Percentiles rank a stretch among this genome's conserved stretches.
Evolutionary conservation across 176 grass and related monocot genomes (phyloP).

Genomic region (Zea luxurians): DNA sequence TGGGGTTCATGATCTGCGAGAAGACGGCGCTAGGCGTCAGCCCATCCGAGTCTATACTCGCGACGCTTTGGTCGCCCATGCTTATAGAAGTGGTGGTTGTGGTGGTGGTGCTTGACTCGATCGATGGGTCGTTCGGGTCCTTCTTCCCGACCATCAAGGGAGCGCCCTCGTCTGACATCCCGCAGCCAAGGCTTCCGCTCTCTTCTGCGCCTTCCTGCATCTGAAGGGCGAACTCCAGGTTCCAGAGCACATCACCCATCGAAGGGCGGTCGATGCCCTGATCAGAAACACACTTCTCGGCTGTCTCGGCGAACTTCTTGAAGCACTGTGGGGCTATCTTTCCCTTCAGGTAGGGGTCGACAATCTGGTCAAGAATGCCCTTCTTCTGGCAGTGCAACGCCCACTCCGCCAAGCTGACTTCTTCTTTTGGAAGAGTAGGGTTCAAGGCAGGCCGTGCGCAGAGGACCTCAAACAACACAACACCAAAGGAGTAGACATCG

Average conservation of each 20-base stretch:
- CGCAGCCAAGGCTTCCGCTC: constrained; percentile 65
- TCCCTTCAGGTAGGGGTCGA: constrained; percentile 78
- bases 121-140: constrained; percentile 57
- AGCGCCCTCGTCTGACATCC: constrained; percentile 57
- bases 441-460: constrained; percentile 87
- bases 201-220: constrained; percentile 83
- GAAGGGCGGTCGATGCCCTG: constrained; percentile 71
- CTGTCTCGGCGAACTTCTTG: constrained; percentile 92
- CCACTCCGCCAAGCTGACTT: constrained; percentile 98
- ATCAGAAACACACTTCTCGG: constrained; percentile 93
- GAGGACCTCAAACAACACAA: constrained; percentile 90
- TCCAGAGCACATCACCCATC: constrained; percentile 98
- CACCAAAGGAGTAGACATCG: constrained; percentile 93
- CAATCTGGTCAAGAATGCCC: constrained; percentile 84
- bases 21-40: constrained; percentile 86
- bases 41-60: constrained; percentile 69
- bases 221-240: constrained; percentile 90
- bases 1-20: constrained; percentile 98
- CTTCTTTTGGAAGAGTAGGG: constrained; percentile 79
- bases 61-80: constrained; percentile 74
- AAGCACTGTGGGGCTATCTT: constrained; percentile 87
- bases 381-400: constrained; percentile 93
- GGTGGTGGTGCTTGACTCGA: constrained; percentile 64
- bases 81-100: constrained; percentile 74
- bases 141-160: constrained; percentile 74